Percentiles rank a stretch among this genome's conserved stretches.
Conservation (phyloP, 352 stramenopile genomes). For the Globisporangium polare region DNA sequence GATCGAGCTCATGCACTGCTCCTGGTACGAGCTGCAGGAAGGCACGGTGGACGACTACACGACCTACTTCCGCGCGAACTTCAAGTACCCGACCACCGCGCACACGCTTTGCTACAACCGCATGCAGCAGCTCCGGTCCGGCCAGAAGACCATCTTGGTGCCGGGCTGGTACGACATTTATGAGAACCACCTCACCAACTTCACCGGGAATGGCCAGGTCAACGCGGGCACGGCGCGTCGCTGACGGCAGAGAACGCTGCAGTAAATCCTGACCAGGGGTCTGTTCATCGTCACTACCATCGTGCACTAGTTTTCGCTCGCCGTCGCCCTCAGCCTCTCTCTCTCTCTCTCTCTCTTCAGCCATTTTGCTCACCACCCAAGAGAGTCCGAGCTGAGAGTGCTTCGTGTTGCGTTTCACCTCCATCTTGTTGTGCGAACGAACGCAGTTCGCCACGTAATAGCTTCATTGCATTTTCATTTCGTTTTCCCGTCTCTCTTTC, state of each 20-base stretch:
- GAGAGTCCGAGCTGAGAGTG: no score
- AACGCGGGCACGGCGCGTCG: no score
- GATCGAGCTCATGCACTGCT: slow-evolving; percentile 47
- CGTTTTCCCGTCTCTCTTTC: no score
- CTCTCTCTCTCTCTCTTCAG: no score
- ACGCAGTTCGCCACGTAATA: no score
- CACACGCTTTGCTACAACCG: slow-evolving; percentile 38
- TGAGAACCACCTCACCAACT: slow-evolving; percentile 11
- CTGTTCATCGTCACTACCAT: no score
- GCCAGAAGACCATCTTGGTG: slow-evolving; percentile 20
- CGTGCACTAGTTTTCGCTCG: no score
- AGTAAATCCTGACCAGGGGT: neutral
- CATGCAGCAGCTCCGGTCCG: slow-evolving; percentile 19
- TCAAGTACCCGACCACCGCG: slow-evolving; percentile 20
- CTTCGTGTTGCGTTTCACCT: no score
- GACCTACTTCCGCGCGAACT: slow-evolving; percentile 29
- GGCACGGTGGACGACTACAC: slow-evolving; percentile 39
- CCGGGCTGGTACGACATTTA: slow-evolving; percentile 23
- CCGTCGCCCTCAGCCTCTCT: no score
- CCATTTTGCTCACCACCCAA: no score
- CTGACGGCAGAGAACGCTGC: neutral
- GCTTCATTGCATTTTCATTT: no score
- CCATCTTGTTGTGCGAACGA: no score
- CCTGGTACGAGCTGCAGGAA: slow-evolving; percentile 42
- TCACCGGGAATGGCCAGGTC: neutral